A percentile compares a stretch with the other conserved stretches of the same genome.
These are phyloP conservation scores for Skeletonema grethae DNA, from an alignment of 108 stramenopile species.

Conservation along the genomic window DNA sequence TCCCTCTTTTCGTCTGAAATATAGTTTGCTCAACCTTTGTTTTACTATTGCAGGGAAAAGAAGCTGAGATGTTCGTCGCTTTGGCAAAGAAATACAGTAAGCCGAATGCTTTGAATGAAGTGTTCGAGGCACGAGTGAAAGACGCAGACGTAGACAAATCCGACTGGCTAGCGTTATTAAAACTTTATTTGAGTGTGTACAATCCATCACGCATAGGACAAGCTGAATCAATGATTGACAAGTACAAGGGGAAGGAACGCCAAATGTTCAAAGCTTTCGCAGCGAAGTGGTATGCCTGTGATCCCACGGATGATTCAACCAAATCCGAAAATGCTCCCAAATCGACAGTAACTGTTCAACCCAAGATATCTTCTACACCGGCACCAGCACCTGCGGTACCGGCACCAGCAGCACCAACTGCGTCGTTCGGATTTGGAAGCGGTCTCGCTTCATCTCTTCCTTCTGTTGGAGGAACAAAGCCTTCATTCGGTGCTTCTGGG, in stretches of 20 bases:
- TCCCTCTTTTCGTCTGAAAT: background rate
- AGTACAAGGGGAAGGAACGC: constrained; percentile 75
- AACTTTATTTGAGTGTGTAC: constrained; percentile 32
- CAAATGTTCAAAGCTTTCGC: constrained; percentile 49
- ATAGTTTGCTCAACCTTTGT: background rate
- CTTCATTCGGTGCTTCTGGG: constrained; percentile 11
- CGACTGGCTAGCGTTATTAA: constrained; percentile 28
- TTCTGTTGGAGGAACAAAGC: background rate
- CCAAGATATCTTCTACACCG: background rate
- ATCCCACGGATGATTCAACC: background rate
- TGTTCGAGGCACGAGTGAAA: constrained; percentile 17
- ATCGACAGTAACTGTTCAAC: constrained; percentile 1
- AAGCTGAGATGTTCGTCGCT: constrained; percentile 69
- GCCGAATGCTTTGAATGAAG: constrained; percentile 60
- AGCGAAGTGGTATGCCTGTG: background rate
- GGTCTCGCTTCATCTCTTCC: constrained; percentile 27
- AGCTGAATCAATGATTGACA: constrained; percentile 52
- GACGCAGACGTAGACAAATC: constrained; percentile 28
- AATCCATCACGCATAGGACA: constrained; percentile 36
- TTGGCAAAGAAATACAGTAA: constrained; percentile 65
- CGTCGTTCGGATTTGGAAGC: constrained; percentile 34
- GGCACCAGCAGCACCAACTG: background rate
- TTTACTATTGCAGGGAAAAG: constrained; percentile 41
- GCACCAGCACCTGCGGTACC: constrained; percentile 5
- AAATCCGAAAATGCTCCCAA: constrained; percentile 1